A percentile compares a stretch with the other conserved stretches of the same genome.
phyloP scores from a whole-genome alignment of 805 yeast genomes.

The Spathaspora hagerdaliae region DNA sequence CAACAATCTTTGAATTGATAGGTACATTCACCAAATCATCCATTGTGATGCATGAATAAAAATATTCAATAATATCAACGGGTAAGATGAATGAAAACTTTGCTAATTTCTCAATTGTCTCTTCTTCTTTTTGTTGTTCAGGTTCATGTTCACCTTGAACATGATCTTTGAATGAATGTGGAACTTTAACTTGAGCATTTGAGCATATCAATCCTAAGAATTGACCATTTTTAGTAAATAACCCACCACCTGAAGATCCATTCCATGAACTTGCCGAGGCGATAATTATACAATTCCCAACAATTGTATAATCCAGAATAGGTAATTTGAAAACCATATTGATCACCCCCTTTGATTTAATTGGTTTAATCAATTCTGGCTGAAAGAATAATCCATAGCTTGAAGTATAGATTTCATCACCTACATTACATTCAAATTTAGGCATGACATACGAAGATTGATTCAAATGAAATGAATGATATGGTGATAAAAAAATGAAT shows the following conservation, averaged over 20 bases:
- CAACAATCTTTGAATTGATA: slow-evolving; percentile 13
- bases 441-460: background rate
- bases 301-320: background rate
- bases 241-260: slow-evolving; percentile 49
- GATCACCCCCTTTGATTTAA: slow-evolving; percentile 29
- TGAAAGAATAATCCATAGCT: slow-evolving; percentile 41
- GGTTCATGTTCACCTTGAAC: background rate
- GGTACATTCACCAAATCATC: background rate
- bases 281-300: slow-evolving; percentile 19
- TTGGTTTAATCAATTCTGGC: slow-evolving; percentile 17
- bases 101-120: slow-evolving; percentile 25
- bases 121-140: slow-evolving; percentile 3
- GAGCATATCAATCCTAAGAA: slow-evolving; percentile 42
- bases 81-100: slow-evolving; percentile 31
- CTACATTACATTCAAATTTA: slow-evolving; percentile 7
- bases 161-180: slow-evolving; percentile 6
- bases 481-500: slow-evolving; percentile 20
- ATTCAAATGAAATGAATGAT: slow-evolving; percentile 6
- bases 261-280: slow-evolving; percentile 47
- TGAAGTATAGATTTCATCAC: slow-evolving; percentile 23
- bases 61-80: slow-evolving; percentile 22
- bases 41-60: slow-evolving; percentile 11
- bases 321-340: slow-evolving; percentile 13
- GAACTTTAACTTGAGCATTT: slow-evolving; percentile 35
- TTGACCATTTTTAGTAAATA: slow-evolving; percentile 19